Evolutionary conservation across 306 rosid species (phyloP).

Genomic region (Arachis stenosperma): DNA sequence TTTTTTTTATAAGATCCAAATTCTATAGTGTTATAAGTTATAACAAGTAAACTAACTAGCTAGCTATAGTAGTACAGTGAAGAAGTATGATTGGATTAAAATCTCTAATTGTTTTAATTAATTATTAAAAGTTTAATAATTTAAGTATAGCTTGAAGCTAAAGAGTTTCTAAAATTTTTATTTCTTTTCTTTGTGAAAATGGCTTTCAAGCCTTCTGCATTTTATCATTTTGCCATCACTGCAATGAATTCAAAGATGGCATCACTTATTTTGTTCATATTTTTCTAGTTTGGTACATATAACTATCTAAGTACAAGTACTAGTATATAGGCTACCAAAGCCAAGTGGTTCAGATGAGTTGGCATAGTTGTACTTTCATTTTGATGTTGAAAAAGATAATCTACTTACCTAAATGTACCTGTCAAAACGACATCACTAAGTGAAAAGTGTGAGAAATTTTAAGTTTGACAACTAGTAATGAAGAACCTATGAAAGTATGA

Average conservation of each 20-base stretch:
- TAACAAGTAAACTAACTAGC: background rate
- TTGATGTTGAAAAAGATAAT: background rate
- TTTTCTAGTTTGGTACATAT: background rate
- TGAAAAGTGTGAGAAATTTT: background rate
- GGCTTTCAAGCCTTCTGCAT: background rate
- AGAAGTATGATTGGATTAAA: background rate
- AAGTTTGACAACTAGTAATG: background rate
- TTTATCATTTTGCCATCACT: background rate
- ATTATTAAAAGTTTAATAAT: background rate
- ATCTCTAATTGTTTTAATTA: background rate
- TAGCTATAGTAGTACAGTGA: background rate
- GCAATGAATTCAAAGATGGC: background rate
- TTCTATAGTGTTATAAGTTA: too few species aligned
- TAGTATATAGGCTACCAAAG: background rate
- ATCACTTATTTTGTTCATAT: background rate
- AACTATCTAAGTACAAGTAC: too few species aligned
- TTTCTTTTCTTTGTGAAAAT: too few species aligned
- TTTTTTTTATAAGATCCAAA: background rate
- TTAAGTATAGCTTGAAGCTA: background rate
- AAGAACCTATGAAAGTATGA: background rate
- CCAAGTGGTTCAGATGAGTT: slow-evolving; percentile 10
- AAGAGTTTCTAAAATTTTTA: background rate
- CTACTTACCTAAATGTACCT: background rate
- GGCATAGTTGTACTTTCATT: background rate
- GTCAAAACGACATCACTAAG: background rate